Conservation (phyloP, 2,329 filamentous ascomycete species). For the Torrubiella hemipterigena region DNA sequence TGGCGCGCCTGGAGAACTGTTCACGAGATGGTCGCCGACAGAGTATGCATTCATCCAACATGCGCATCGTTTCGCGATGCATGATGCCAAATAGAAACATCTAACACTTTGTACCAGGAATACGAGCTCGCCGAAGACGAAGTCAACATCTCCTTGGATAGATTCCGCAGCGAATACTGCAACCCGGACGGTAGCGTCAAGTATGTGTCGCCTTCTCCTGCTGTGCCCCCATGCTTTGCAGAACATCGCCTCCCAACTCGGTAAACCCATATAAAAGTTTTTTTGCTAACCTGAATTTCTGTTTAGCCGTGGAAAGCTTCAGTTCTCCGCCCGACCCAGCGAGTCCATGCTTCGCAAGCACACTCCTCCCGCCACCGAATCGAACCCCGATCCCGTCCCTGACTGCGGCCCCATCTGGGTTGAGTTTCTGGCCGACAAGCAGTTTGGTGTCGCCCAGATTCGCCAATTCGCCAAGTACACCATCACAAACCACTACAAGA, state of each 20-base stretch:
- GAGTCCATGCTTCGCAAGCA: conserved; percentile 76
- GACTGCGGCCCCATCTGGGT: conserved; percentile 85
- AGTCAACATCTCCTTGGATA: conserved; percentile 72
- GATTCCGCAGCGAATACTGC: conserved; percentile 63
- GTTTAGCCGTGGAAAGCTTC: conserved; percentile 66
- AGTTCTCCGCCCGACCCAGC: conserved; percentile 78
- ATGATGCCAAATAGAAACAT: not conserved
- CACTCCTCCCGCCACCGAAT: conserved; percentile 56
- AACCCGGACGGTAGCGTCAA: conserved; percentile 62
- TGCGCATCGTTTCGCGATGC: not conserved
- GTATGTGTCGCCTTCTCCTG: conserved; percentile 38
- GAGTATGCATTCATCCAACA: conserved; percentile 50
- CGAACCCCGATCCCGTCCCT: conserved; percentile 56
- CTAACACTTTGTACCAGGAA: conserved; percentile 47
- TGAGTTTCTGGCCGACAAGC: conserved; percentile 73
- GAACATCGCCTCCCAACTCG: conserved; percentile 2
- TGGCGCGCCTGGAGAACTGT: conserved; percentile 93
- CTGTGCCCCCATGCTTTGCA: not conserved
- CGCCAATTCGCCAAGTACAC: conserved; percentile 80
- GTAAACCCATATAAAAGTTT: not conserved
- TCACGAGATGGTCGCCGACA: conserved; percentile 87
- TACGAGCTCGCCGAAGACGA: conserved; percentile 89
- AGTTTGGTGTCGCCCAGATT: conserved; percentile 84
- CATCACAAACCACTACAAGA: conserved; percentile 68
- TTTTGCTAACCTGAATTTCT: conserved; percentile 1